phyloP scores from a whole-genome alignment of 805 yeast species.

The Candida nitratophila region DNA sequence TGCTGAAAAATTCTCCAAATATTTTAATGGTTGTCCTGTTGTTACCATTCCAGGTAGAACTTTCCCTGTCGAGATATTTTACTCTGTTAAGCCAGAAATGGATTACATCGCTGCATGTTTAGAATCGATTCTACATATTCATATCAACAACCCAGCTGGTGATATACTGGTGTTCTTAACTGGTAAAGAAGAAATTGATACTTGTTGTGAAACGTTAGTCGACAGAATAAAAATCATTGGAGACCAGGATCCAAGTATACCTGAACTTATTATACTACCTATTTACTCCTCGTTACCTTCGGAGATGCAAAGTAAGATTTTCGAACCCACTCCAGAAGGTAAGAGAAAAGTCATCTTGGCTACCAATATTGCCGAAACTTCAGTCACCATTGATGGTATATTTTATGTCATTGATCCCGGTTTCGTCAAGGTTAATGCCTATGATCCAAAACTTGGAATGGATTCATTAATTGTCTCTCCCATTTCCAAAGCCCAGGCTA shows the following conservation, averaged over 20 bases:
- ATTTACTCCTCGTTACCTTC: slow-evolving; percentile 89
- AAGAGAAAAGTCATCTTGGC: slow-evolving; percentile 88
- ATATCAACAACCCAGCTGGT: slow-evolving; percentile 68
- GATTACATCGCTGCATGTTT: slow-evolving; percentile 81
- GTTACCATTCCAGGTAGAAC: slow-evolving; percentile 84
- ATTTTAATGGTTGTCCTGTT: slow-evolving; percentile 77
- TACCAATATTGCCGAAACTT: slow-evolving; percentile 95
- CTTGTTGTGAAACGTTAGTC: slow-evolving; percentile 67
- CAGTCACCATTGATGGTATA: slow-evolving; percentile 92
- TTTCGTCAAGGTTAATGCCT: slow-evolving; percentile 82
- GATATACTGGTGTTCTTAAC: slow-evolving; percentile 79
- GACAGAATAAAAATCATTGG: slow-evolving; percentile 63
- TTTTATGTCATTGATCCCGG: slow-evolving; percentile 93
- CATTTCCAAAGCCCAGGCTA: slow-evolving; percentile 92
- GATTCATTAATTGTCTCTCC: slow-evolving; percentile 79
- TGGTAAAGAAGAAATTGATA: slow-evolving; percentile 94
- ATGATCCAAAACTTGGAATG: slow-evolving; percentile 85
- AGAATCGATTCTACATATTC: slow-evolving; percentile 82
- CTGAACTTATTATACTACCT: slow-evolving; percentile 72
- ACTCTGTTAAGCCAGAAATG: slow-evolving; percentile 75
- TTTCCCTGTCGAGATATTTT: slow-evolving; percentile 80
- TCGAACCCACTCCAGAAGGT: slow-evolving; percentile 80
- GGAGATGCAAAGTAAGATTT: slow-evolving; percentile 81
- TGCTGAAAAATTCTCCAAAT: slow-evolving; percentile 73
- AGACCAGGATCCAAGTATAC: slow-evolving; percentile 33